phyloP scores from a whole-genome alignment of 169 alveolate genomes.

The Sarcocystis neurona region DNA sequence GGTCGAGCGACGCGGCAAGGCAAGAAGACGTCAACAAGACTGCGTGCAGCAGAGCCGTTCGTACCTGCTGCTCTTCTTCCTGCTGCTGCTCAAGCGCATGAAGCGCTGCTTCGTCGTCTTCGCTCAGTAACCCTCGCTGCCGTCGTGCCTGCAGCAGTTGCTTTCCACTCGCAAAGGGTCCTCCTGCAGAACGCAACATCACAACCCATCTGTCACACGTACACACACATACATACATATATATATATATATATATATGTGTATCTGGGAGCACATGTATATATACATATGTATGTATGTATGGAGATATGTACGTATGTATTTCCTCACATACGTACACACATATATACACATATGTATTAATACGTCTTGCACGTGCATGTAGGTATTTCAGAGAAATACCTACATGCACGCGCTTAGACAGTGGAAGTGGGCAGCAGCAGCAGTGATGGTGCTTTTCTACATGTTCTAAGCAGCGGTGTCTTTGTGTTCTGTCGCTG shows the following conservation, averaged over 20 bases:
- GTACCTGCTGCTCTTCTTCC: background rate
- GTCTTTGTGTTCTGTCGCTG: too few species aligned
- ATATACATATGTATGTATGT: background rate
- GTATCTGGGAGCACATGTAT: background rate
- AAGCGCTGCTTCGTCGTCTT: slow-evolving; percentile 9
- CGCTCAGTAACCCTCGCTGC: background rate
- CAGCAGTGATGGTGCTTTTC: too few species aligned
- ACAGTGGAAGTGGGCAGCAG: too few species aligned
- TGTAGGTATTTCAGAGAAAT: too few species aligned
- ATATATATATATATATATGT: background rate
- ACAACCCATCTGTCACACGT: too few species aligned
- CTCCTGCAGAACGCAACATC: background rate
- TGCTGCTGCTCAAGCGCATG: background rate
- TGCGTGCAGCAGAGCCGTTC: background rate
- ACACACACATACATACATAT: background rate
- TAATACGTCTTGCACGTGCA: background rate
- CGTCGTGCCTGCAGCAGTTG: slow-evolving; percentile 2
- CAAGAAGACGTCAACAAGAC: too few species aligned
- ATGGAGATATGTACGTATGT: too few species aligned
- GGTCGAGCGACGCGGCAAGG: too few species aligned
- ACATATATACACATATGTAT: background rate
- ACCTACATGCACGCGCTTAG: too few species aligned
- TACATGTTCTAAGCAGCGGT: too few species aligned
- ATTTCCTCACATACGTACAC: background rate
- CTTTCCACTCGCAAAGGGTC: background rate